Percentiles rank a stretch among this genome's conserved stretches.
These are phyloP conservation scores for Raffaelea ambrosiae DNA, from an alignment of 2,329 filamentous ascomycete species.

Conservation along the genomic window DNA sequence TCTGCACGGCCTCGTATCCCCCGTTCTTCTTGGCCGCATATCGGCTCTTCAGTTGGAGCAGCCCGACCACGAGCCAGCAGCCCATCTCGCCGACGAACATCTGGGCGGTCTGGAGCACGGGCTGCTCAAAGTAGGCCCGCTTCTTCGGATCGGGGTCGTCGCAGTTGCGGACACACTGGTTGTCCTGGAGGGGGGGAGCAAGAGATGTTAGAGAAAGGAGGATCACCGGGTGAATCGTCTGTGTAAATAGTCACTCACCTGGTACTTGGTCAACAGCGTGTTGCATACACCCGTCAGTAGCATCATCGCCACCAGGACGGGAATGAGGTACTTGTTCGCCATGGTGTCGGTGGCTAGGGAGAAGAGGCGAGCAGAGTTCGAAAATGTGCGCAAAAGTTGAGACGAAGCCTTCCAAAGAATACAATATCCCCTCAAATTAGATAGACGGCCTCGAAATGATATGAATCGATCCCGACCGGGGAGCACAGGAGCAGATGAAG, in stretches of 20 bases:
- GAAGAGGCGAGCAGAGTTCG: too few relatives aligned
- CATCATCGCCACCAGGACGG: slow-evolving; percentile 92
- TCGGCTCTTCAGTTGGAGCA: slow-evolving; percentile 57
- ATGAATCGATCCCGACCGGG: neutral
- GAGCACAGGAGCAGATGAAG: too few relatives aligned
- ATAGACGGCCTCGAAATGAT: neutral
- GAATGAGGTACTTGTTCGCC: slow-evolving; percentile 64
- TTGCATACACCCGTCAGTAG: slow-evolving; percentile 93
- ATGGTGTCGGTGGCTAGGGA: too few relatives aligned
- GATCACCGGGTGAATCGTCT: neutral
- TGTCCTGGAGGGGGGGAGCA: slow-evolving; percentile 52
- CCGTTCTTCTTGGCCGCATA: slow-evolving; percentile 36
- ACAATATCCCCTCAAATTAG: too few relatives aligned
- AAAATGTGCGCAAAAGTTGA: too few relatives aligned
- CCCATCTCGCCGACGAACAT: slow-evolving; percentile 98
- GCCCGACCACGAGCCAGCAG: slow-evolving; percentile 83
- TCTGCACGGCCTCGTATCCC: slow-evolving; percentile 59
- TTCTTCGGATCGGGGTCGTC: slow-evolving; percentile 57
- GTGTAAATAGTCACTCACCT: too few relatives aligned
- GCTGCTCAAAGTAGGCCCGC: slow-evolving; percentile 77
- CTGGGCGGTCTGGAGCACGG: slow-evolving; percentile 90
- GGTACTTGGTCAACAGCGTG: slow-evolving; percentile 92
- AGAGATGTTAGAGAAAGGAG: neutral
- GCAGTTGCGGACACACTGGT: slow-evolving; percentile 93
- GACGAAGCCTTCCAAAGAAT: too few relatives aligned